These are phyloP conservation scores for Tephrocybe sp. DNA, from an alignment of 768 basidiomycete species.

Conservation along the genomic window DNA sequence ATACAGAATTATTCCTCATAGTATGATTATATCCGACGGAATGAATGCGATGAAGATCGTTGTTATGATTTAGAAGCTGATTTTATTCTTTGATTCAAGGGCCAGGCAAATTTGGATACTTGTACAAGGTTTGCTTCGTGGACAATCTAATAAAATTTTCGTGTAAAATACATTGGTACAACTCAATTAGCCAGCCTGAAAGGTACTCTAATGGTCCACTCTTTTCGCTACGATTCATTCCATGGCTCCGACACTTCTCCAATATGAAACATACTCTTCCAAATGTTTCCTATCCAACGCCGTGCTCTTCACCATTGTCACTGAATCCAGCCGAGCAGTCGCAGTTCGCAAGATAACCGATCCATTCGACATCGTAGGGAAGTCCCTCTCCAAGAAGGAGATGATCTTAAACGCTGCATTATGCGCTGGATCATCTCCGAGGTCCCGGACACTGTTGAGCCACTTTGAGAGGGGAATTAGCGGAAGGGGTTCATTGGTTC, in stretches of 20 bases:
- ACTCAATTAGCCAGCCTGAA: no score
- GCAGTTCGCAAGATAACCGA: slow-evolving; percentile 27
- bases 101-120: no score
- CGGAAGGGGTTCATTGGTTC: slow-evolving; percentile 16
- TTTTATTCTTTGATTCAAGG: no score
- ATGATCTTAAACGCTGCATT: slow-evolving; percentile 27
- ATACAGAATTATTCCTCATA: no score
- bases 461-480: slow-evolving; percentile 26
- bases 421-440: slow-evolving; percentile 23
- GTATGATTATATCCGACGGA: no score
- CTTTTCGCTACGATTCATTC: background rate
- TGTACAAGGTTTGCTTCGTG: no score
- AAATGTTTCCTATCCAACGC: slow-evolving; percentile 27
- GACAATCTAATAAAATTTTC: no score
- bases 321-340: slow-evolving; percentile 23
- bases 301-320: slow-evolving; percentile 28
- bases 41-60: no score
- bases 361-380: slow-evolving; percentile 28
- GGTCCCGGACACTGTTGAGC: slow-evolving; percentile 23
- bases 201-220: no score
- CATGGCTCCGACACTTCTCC: slow-evolving; percentile 25
- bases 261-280: slow-evolving; percentile 29
- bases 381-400: slow-evolving; percentile 31
- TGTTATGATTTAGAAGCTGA: no score
- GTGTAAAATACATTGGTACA: no score